phyloP scores from a whole-genome alignment of 495 filamentous ascomycete species.

The Penicillium goetzii region DNA sequence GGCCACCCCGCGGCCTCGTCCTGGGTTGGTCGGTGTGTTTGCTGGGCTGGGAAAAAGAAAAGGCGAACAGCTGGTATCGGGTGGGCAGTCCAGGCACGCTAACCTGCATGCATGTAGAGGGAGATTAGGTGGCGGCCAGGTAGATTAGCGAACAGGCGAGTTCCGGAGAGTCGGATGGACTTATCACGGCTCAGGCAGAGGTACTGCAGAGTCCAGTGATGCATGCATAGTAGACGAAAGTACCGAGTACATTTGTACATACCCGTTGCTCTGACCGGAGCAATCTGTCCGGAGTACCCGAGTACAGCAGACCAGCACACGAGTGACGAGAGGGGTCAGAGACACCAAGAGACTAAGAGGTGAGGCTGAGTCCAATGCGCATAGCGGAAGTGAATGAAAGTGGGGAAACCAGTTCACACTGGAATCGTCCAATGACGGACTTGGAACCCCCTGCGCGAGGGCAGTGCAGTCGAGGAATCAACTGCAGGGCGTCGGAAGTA shows the following conservation, averaged over 20 bases:
- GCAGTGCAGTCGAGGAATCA: background rate
- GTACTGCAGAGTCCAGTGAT: background rate
- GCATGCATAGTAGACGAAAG: slow-evolving; percentile 6
- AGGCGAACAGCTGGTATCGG: background rate
- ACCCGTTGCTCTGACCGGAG: background rate
- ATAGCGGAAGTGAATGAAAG: background rate
- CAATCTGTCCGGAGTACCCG: background rate
- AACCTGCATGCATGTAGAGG: background rate
- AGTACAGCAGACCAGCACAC: background rate
- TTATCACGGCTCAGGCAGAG: background rate
- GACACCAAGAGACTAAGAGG: slow-evolving; percentile 6
- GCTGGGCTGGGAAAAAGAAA: background rate
- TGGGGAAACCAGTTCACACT: background rate
- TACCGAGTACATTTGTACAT: background rate
- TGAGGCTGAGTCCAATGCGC: slow-evolving; percentile 8
- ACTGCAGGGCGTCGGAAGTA: background rate
- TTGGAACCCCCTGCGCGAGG: background rate
- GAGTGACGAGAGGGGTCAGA: background rate
- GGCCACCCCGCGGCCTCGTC: background rate
- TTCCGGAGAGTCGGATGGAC: background rate
- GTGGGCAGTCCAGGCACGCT: background rate
- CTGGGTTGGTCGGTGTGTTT: background rate
- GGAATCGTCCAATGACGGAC: background rate
- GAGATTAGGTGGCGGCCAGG: slow-evolving; percentile 3
- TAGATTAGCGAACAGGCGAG: slow-evolving; percentile 1